Conservation (phyloP, 192 early-diverging fungal species). For the Gryganskiella cystojenkinii region DNA sequence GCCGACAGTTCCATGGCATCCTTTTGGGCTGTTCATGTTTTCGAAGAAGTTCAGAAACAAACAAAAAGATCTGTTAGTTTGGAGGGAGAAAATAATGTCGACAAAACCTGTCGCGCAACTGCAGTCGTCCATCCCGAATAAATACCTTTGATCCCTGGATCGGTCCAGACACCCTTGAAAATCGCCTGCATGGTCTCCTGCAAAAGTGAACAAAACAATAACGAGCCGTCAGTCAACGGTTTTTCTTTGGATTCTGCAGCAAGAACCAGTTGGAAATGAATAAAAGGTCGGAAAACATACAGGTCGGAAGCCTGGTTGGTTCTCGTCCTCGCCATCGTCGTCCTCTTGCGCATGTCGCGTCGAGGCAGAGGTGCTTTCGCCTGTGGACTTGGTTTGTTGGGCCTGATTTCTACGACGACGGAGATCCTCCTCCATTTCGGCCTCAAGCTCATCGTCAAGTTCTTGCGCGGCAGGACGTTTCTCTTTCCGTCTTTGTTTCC, state of each 20-base stretch:
- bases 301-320: constrained; percentile 17
- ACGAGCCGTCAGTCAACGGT: too few species aligned
- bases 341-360: background rate
- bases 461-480: constrained; percentile 21
- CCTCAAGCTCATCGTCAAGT: constrained; percentile 10
- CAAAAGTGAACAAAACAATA: background rate
- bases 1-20: constrained; percentile 46
- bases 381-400: too few species aligned
- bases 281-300: constrained; percentile 2
- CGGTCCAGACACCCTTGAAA: constrained; percentile 49
- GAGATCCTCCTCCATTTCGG: too few species aligned
- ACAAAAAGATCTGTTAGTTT: background rate
- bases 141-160: constrained; percentile 47
- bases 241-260: background rate
- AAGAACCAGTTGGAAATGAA: background rate
- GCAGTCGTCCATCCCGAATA: background rate
- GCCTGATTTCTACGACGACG: too few species aligned
- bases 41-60: background rate
- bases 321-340: constrained; percentile 11
- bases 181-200: constrained; percentile 52
- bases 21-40: constrained; percentile 22
- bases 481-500: background rate
- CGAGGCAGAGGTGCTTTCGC: background rate
- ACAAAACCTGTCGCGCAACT: background rate
- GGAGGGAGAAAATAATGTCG: background rate